Percentiles rank a stretch among this genome's conserved stretches.
phyloP scores from a whole-genome alignment of 495 filamentous ascomycete species.

The Lepidopterella palustris region DNA sequence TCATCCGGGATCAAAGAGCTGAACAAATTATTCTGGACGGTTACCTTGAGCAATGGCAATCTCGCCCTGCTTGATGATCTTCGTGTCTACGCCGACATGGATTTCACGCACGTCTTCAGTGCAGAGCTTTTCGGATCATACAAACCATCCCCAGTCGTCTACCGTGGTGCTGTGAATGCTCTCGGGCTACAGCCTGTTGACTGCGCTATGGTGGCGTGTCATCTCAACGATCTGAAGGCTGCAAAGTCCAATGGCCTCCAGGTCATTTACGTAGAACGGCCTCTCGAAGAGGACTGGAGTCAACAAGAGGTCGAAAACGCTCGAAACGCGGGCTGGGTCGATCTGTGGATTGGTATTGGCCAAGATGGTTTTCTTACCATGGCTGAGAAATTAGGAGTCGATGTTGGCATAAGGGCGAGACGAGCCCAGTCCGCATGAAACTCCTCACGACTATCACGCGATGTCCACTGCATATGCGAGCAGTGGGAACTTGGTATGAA shows the following conservation, averaged over 20 bases:
- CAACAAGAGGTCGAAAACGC: constrained; percentile 46
- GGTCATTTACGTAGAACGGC: constrained; percentile 70
- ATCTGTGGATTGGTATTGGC: constrained; percentile 50
- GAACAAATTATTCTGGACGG: constrained; percentile 49
- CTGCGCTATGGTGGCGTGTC: constrained; percentile 74
- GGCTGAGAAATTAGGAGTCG: constrained; percentile 43
- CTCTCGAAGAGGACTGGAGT: constrained; percentile 56
- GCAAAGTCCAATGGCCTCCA: constrained; percentile 57
- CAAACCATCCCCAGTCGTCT: constrained; percentile 65
- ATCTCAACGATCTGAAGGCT: constrained; percentile 60
- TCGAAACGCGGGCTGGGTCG: constrained; percentile 54
- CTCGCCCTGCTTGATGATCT: constrained; percentile 59
- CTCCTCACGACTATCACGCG: background rate
- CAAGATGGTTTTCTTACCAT: constrained; percentile 51
- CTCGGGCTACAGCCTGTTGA: constrained; percentile 53
- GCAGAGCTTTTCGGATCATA: constrained; percentile 70
- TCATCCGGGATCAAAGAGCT: constrained; percentile 49
- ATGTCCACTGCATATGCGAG: background rate
- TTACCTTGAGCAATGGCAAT: constrained; percentile 73
- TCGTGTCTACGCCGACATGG: constrained; percentile 47
- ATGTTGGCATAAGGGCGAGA: constrained; percentile 10
- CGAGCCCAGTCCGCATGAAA: background rate
- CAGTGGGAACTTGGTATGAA: no score
- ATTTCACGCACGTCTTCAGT: constrained; percentile 55
- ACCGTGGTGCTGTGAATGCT: constrained; percentile 56